phyloP scores from a whole-genome alignment of 257 asterid genomes.

The Przewalskia tangutica region DNA sequence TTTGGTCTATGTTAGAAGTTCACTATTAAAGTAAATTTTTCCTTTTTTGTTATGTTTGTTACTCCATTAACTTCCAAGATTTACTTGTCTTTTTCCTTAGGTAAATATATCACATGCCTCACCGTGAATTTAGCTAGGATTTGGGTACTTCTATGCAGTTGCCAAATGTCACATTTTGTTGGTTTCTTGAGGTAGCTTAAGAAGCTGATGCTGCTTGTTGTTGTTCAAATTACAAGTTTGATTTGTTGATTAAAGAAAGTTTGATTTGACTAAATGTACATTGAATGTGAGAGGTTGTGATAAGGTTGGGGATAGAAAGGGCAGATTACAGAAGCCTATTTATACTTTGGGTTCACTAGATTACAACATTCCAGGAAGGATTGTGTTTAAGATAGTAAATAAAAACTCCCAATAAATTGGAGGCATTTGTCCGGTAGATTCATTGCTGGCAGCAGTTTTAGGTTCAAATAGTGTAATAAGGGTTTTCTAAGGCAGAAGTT shows the following conservation, averaged over 20 bases:
- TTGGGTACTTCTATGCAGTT: conserved; percentile 16
- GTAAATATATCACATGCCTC: conserved; percentile 24
- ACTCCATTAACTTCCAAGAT: conserved; percentile 1
- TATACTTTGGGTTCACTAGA: not conserved
- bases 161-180: conserved; percentile 22
- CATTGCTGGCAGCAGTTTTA: not conserved
- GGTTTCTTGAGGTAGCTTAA: conserved; percentile 20
- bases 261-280: conserved; percentile 14
- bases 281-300: conserved; percentile 28
- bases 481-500: not conserved
- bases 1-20: conserved; percentile 6
- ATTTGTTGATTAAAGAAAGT: not conserved
- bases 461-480: not conserved
- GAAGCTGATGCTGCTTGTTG: conserved; percentile 19
- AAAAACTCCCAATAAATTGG: not conserved
- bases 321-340: not conserved
- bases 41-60: conserved; percentile 15
- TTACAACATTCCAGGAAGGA: not conserved
- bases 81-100: conserved; percentile 12
- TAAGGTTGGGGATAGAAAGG: not conserved
- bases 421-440: not conserved
- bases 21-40: not conserved
- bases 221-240: not conserved
- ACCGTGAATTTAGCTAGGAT: conserved; percentile 31
- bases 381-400: not conserved